Evolutionary conservation across 2,329 filamentous ascomycete species (phyloP).

Genomic region (Neocatenulostroma microsporum): DNA sequence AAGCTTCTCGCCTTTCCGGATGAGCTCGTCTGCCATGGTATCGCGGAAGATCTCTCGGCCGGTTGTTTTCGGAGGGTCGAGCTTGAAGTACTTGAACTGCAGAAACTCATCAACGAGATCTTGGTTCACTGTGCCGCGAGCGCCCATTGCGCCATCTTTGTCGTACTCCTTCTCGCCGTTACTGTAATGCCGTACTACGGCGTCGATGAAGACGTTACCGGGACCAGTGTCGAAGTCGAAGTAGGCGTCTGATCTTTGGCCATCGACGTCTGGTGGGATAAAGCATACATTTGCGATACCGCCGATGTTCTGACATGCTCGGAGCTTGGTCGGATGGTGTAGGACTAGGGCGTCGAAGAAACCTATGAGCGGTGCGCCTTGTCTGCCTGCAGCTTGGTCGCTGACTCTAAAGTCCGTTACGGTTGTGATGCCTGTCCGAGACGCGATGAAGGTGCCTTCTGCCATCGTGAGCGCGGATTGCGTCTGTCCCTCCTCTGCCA

Average conservation of each 20-base stretch:
- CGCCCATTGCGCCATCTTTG: conserved; percentile 26
- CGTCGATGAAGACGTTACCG: conserved; percentile 30
- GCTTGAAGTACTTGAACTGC: conserved; percentile 42
- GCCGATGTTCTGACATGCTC: conserved; percentile 55
- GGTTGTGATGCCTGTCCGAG: conserved; percentile 50
- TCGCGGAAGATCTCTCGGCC: conserved; percentile 54
- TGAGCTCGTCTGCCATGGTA: conserved; percentile 46
- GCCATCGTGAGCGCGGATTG: conserved; percentile 49
- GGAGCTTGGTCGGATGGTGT: conserved; percentile 49
- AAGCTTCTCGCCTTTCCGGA: conserved; percentile 27
- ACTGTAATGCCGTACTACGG: conserved; percentile 24
- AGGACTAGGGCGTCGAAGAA: conserved; percentile 52
- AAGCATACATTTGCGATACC: conserved; percentile 56
- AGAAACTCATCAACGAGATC: conserved; percentile 26
- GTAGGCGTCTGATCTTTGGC: conserved; percentile 18
- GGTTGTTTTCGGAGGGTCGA: conserved; percentile 50
- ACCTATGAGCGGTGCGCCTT: conserved; percentile 49
- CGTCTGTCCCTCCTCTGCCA: conserved; percentile 43
- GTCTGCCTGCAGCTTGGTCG: conserved; percentile 50
- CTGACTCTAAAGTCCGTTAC: conserved; percentile 52
- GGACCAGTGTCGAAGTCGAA: conserved; percentile 29
- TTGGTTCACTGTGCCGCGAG: conserved; percentile 23
- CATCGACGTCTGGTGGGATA: conserved; percentile 43
- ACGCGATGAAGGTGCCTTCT: conserved; percentile 49
- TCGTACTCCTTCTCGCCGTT: conserved; percentile 27